Base-by-base conservation (phyloP, 768 basidiomycete species). In the Lactifluus hygrophoroides region DNA sequence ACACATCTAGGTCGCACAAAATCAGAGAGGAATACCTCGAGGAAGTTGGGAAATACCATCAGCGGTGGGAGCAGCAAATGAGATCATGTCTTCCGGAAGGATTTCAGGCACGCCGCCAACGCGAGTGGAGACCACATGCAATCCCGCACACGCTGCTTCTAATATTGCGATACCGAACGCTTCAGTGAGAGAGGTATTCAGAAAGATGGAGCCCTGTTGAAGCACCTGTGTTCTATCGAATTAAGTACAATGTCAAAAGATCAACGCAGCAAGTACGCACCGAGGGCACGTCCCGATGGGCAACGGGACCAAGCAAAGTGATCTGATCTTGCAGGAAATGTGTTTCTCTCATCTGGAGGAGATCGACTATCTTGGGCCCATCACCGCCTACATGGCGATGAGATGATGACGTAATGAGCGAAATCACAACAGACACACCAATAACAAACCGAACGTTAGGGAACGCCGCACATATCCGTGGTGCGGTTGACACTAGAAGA, bases 71-170 rank as follows among this genome's bases (percentile, higher is more conserved):
- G 85, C 82, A 0, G 94, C 92, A 67, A 98, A 96, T 50, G 90
- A 91, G 58, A 98, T 93, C 89, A 97, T 90, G 64, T 95, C 91
- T 57, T 84, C 75, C 0, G 96, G 96, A 14, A 99, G 74, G 54
- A 98, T 88, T 70, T 98, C 96, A 0, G 95, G 92, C 0, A 97
- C 90, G 0, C 96, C 96, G 0, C 96, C 96, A 0, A 97, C 95
- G 44, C 85, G 83, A 0, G 96, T 98, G 42, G 86, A 86, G 49
- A 98, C 95, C 50, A 97, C 88, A 67, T 95, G 95, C 16, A 97
- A 77, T 1, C 96, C 95, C 0, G 92, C 84, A 63, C 90, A 94
- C 0, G 96, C 96, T 0, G 95, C 96, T 74, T 99, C 96, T 43
- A 99, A 80, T 63, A 95, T 94, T n/a, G 89, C 90, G 63, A 95